Percentiles rank a stretch among this genome's conserved stretches.
These are phyloP conservation scores for Ustilago nuda DNA, from an alignment of 1,284 basidiomycete genomes.

Conservation along the genomic window DNA sequence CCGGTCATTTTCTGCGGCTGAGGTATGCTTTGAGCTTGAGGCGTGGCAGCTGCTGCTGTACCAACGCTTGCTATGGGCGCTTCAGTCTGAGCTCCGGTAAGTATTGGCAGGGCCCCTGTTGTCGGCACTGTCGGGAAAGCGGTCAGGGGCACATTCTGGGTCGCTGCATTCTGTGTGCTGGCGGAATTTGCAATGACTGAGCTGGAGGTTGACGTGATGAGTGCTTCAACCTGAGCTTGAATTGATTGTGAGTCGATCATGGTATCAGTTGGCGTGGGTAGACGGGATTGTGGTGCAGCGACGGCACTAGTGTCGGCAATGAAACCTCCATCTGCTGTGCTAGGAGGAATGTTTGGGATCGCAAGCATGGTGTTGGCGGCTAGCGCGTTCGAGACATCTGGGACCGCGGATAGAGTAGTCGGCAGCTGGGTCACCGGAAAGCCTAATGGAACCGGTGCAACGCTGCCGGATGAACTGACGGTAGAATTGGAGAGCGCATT, in stretches of 20 bases:
- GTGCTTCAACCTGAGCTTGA: constrained; percentile 45
- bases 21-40: neutral
- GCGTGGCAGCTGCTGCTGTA: no score
- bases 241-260: constrained; percentile 42
- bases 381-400: constrained; percentile 1
- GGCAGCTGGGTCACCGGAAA: constrained; percentile 11
- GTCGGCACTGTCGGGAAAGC: neutral
- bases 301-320: neutral
- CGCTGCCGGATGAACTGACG: neutral
- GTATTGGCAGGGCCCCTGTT: neutral
- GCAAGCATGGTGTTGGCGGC: neutral
- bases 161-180: constrained; percentile 1
- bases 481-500: constrained; percentile 12
- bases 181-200: constrained; percentile 16
- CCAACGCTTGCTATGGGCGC: neutral
- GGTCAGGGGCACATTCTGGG: neutral
- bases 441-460: neutral
- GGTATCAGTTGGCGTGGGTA: neutral
- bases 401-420: neutral
- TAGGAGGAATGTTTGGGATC: neutral
- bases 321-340: neutral
- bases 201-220: constrained; percentile 40
- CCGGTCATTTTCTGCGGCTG: neutral
- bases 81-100: neutral
- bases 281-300: constrained; percentile 2